Conservation (phyloP, 2,329 filamentous ascomycete species). For the Penicillium sp. region DNA sequence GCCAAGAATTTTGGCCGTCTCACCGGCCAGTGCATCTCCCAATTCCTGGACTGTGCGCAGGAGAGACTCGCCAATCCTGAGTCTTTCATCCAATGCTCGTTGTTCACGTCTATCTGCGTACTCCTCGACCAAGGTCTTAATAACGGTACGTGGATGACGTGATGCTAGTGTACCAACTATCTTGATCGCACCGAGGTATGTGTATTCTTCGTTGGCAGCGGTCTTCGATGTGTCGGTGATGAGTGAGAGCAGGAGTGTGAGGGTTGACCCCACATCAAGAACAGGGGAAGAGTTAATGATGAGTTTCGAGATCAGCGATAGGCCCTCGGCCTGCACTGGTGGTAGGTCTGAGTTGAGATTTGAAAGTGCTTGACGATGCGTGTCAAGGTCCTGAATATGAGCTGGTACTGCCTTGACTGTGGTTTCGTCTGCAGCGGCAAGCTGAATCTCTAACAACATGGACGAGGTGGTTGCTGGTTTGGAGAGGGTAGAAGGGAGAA, state of each 20-base stretch:
- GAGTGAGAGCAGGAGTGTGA: constrained; percentile 40
- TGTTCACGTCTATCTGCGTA: constrained; percentile 41
- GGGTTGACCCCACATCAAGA: constrained; percentile 43
- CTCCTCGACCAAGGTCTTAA: constrained; percentile 40
- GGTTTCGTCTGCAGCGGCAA: constrained; percentile 27
- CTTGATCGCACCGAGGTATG: constrained; percentile 45
- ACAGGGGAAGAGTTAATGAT: constrained; percentile 42
- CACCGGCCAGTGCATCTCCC: constrained; percentile 37
- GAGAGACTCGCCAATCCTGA: constrained; percentile 43
- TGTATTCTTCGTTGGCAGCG: constrained; percentile 40
- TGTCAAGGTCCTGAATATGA: constrained; percentile 39
- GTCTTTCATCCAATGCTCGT: constrained; percentile 38
- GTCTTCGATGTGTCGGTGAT: constrained; percentile 35
- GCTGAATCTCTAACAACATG: constrained; percentile 44
- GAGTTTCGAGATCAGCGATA: constrained; percentile 39
- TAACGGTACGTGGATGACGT: constrained; percentile 41
- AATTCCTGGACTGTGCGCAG: constrained; percentile 43
- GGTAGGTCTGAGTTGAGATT: constrained; percentile 41
- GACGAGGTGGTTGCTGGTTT: constrained; percentile 42
- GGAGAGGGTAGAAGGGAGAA: constrained; percentile 32
- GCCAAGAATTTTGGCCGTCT: constrained; percentile 37
- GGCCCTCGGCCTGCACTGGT: constrained; percentile 45
- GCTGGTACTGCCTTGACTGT: constrained; percentile 19
- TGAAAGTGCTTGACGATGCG: constrained; percentile 40
- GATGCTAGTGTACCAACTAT: constrained; percentile 41